Base-by-base conservation (phyloP, 805 yeast genomes). In the Saccharomycopsis olivae region DNA sequence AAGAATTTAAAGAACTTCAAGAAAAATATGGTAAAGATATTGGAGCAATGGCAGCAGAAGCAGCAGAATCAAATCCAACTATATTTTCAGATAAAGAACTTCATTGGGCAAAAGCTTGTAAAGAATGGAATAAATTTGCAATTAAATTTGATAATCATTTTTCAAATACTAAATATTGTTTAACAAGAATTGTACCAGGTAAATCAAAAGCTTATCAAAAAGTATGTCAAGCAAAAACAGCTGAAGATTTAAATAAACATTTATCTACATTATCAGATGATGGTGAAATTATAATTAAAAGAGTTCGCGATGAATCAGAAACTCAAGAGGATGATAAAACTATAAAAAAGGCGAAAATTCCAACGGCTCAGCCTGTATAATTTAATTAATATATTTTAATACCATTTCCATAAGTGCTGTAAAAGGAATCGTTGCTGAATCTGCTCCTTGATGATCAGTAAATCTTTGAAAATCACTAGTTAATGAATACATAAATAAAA, bases 31-130 rank as follows among this genome's bases (percentile, higher is more conserved):
- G 78, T 1, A 67, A 68, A 1, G 71, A 72, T 38, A 60, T 80
- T n/a, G 95, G 97, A 3, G 88, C 85, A 5, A 89, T 92, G 98
- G 76, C 88, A 52, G 98, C 96, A 1, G 80, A 85, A 24, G 75
- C 76, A 23, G 97, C 96, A 0, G 97, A 92, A 59, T 54, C 69
- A 5, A 88, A 92, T 54, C 92, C 95, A 5, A 68, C 94, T 1
- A 78, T 84, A 29, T 92, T 92, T 56, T 56, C 57, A 23, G 53
- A 55, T 5, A 38, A 25, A 1, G 65, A 66, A 3, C 54, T 67
- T 35, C 62, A 71, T 0, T 83, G 89, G 83, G 64, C 59, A 19
- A 54, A 62, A 19, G 60, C 72, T 9, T 66, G 74, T 9, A 65
- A 63, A 34, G 80, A 84, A 46, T 84, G 73, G 47, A 52, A 76